Conservation (phyloP, 495 filamentous ascomycete species). For the Venustampulla echinocandica region DNA sequence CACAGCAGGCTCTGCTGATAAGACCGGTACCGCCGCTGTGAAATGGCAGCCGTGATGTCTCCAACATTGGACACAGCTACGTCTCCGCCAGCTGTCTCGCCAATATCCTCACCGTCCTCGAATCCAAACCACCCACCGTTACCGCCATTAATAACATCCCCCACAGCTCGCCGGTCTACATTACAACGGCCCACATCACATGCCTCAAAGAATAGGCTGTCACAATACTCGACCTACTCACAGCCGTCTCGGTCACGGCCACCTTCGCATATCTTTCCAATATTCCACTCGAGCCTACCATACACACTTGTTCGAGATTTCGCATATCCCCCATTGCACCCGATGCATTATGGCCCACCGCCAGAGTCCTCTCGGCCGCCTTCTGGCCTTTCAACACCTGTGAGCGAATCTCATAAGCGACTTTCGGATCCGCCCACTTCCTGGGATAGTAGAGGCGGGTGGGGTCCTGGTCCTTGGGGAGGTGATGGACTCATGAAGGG, state of each 20-base stretch:
- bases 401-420: conserved; percentile 65
- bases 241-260: conserved; percentile 65
- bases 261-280: conserved; percentile 64
- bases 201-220: conserved; percentile 60
- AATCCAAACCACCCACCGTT: conserved; percentile 50
- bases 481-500: conserved; percentile 32
- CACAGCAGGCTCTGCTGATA: background rate
- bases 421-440: conserved; percentile 70
- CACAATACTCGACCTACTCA: conserved; percentile 58
- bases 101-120: conserved; percentile 40
- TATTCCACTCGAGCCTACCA: conserved; percentile 80
- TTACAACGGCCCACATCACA: conserved; percentile 59
- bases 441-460: conserved; percentile 42
- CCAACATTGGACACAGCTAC: conserved; percentile 31
- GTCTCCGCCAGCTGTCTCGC: conserved; percentile 44
- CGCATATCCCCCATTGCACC: conserved; percentile 75
- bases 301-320: conserved; percentile 93
- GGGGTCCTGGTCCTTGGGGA: conserved; percentile 27
- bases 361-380: conserved; percentile 56
- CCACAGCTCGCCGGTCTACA: conserved; percentile 46
- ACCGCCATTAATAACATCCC: conserved; percentile 55
- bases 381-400: conserved; percentile 76
- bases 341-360: conserved; percentile 88
- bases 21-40: background rate
- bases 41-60: conserved; percentile 48